Evolutionary conservation across 1,139 yeast species (phyloP).

Genomic region (Debaryomyces singareniensis): DNA sequence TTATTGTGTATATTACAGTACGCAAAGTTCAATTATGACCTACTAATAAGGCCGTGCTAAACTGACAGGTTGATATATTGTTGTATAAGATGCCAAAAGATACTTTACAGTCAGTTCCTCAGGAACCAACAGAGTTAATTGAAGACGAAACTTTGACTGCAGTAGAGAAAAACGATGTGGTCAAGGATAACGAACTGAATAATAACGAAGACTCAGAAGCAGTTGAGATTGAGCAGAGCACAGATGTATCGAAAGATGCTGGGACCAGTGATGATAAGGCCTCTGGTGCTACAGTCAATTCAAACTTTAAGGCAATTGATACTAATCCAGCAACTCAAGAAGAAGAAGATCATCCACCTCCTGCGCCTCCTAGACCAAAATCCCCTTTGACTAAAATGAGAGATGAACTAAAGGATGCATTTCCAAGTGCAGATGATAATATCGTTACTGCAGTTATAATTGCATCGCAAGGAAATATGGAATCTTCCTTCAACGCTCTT

Average conservation of each 20-base stretch:
- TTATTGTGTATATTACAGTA: no score
- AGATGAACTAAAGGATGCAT: slow-evolving; percentile 66
- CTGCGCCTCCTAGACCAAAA: slow-evolving; percentile 66
- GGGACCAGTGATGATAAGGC: slow-evolving; percentile 6
- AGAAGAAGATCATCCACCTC: slow-evolving; percentile 43
- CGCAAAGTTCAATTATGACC: no score
- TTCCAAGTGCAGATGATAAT: slow-evolving; percentile 68
- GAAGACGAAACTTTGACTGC: slow-evolving; percentile 5
- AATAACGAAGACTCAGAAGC: slow-evolving; percentile 4
- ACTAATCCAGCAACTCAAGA: slow-evolving; percentile 6
- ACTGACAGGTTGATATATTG: no score
- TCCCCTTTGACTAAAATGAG: slow-evolving; percentile 51
- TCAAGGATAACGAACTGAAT: slow-evolving; percentile 2
- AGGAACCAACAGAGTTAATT: slow-evolving; percentile 27
- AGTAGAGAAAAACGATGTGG: neutral
- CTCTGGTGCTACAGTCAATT: slow-evolving; percentile 2
- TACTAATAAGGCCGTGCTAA: no score
- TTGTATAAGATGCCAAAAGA: no score
- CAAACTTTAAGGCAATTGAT: slow-evolving; percentile 8
- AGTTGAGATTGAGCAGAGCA: slow-evolving; percentile 4
- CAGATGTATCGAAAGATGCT: slow-evolving; percentile 5
- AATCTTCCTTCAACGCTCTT: slow-evolving; percentile 84
- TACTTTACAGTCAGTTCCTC: slow-evolving; percentile 25
- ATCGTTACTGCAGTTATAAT: slow-evolving; percentile 73
- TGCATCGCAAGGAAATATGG: slow-evolving; percentile 76